Evolutionary conservation across 352 stramenopile genomes (phyloP).

Genomic region (Pythium dissimile): DNA sequence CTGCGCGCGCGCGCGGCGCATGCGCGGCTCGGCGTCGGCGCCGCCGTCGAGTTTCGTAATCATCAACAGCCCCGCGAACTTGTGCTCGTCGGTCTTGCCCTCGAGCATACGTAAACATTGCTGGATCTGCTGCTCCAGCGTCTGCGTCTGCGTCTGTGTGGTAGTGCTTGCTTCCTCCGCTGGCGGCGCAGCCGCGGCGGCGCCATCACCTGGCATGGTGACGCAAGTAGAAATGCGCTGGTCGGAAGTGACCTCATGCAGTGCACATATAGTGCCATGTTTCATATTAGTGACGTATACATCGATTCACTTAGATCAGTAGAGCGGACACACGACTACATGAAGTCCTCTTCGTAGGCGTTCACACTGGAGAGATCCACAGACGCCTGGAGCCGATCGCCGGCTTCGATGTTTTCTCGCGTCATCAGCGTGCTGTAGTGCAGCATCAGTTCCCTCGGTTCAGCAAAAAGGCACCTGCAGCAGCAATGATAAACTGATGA

Average conservation of each 20-base stretch:
- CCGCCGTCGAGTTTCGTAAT: conserved; percentile 72
- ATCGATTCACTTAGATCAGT: neutral
- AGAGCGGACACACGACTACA: conserved; percentile 29
- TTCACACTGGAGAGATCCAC: conserved; percentile 64
- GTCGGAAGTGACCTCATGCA: too few species aligned
- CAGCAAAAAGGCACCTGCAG: too few species aligned
- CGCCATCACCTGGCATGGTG: neutral
- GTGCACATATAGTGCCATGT: conserved; percentile 10
- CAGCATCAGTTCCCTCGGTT: too few species aligned
- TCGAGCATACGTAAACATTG: conserved; percentile 71
- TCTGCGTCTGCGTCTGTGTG: neutral
- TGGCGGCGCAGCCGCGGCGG: neutral
- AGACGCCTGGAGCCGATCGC: conserved; percentile 35
- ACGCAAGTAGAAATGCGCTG: too few species aligned
- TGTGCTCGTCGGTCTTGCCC: conserved; percentile 79
- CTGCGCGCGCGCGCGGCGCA: conserved; percentile 49
- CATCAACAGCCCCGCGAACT: conserved; percentile 86
- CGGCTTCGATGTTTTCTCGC: conserved; percentile 60
- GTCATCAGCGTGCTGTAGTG: conserved; percentile 56
- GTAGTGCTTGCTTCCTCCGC: too few species aligned
- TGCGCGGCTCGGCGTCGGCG: conserved; percentile 27
- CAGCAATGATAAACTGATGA: too few species aligned
- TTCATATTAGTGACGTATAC: neutral
- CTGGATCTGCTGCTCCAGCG: conserved; percentile 17
- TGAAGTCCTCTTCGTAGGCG: conserved; percentile 79